A percentile compares a stretch with the other conserved stretches of the same genome.
Conservation (phyloP, 139 green algal species). For the Cymbomonas tetramitiformis region DNA sequence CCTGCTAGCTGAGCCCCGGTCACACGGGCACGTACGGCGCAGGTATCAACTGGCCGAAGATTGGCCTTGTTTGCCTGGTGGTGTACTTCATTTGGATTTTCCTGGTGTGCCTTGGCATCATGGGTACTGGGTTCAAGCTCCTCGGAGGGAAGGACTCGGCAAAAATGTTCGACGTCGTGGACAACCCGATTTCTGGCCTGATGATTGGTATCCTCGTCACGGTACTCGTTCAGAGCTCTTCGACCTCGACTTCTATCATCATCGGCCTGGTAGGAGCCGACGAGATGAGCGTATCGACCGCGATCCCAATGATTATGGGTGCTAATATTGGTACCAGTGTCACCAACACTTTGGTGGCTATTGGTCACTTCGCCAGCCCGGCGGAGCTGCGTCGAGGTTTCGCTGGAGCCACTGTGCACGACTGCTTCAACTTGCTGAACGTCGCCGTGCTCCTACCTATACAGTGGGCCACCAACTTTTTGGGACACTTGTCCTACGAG, state of each 20-base stretch:
- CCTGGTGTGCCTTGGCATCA: not conserved
- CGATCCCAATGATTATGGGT: slow-evolving; percentile 9
- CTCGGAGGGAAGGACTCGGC: not conserved
- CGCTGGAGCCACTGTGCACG: slow-evolving; percentile 3
- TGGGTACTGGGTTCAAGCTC: slow-evolving; percentile 10
- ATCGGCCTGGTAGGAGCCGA: slow-evolving; percentile 1
- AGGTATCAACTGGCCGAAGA: slow-evolving; percentile 3
- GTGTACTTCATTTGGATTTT: slow-evolving; percentile 4
- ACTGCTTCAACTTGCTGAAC: not conserved
- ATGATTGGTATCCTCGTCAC: slow-evolving; percentile 10
- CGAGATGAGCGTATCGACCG: not conserved
- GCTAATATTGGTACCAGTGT: slow-evolving; percentile 6
- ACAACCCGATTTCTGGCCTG: slow-evolving; percentile 8
- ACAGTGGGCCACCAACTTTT: slow-evolving; percentile 1
- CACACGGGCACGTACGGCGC: too few relatives aligned
- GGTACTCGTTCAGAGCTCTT: slow-evolving; percentile 7
- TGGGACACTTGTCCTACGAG: slow-evolving; percentile 5
- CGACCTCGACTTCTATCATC: slow-evolving; percentile 8
- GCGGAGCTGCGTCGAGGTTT: slow-evolving; percentile 2
- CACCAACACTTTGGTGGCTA: slow-evolving; percentile 6
- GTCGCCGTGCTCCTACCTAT: not conserved
- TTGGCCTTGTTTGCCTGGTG: not conserved
- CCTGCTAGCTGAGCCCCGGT: too few relatives aligned
- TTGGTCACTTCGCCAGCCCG: not conserved
- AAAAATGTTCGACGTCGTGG: slow-evolving; percentile 9